Base-by-base conservation (phyloP, 2,329 filamentous ascomycete genomes). In the Coniochaeta sp. region DNA sequence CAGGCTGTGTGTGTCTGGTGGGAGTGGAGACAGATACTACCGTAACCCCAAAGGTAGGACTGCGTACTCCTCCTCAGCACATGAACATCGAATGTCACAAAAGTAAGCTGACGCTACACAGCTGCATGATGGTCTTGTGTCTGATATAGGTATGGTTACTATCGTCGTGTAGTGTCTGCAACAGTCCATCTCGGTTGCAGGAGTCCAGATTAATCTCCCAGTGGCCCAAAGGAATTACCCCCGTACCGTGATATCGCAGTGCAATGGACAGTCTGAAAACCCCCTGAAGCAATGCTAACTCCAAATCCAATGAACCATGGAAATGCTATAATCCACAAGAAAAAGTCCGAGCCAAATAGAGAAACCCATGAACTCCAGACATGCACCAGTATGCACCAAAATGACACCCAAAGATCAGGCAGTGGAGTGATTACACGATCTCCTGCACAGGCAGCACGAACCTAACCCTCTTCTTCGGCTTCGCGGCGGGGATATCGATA, bases 401-500 rank as follows among this genome's bases (percentile, higher is more conserved):
- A 26, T 4, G 10, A 5, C 22, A 47, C 12, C 24, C 19, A 26
- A 47, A 26, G 26, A 4, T n/a, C 38, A 40, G 17, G 16, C 38
- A n/a, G 34, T n/a, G 38, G n/a, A n/a, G 34, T n/a, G 38, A 40
- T n/a, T 52, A 52, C 7, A 52, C 47, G n/a, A 52, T n/a, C 47
- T 79, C 74, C 71, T 70, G 69, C 16, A 70, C 73, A 30, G 81
- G 81, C 58, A 84, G 74, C 60, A 81, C 70, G 64, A 84, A 84
- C 61, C 82, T 75, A 59, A 85, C 82, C 74, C 70, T 82, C 80
- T 84, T 84, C 73, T 75, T 76, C 55, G 76, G 74, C 78, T 81
- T 83, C 62, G 73, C 73, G 71, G 73, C 69, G 75, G 73, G 72
- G 66, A 75, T 73, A 30, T 76, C 71, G 71, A 65, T 63, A 19